Evolutionary conservation across 768 basidiomycete species (phyloP).

Genomic region (Amyloporia xantha): DNA sequence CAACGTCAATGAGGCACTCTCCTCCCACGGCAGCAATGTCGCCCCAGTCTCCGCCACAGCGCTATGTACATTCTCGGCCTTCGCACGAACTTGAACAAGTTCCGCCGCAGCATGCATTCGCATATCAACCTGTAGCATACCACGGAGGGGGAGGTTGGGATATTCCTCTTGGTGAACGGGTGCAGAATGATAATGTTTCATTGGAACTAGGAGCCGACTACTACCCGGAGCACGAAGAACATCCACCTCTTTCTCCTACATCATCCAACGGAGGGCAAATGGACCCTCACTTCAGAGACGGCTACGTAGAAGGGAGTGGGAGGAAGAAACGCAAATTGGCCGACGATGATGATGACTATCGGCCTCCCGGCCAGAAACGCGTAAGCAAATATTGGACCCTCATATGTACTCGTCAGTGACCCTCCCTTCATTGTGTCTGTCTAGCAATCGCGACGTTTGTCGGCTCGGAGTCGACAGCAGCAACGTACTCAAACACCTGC

Average conservation of each 20-base stretch:
- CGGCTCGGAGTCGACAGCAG: slow-evolving; percentile 32
- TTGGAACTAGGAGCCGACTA: slow-evolving; percentile 31
- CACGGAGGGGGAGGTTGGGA: slow-evolving; percentile 36
- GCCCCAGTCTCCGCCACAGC: slow-evolving; percentile 11
- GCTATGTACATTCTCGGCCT: slow-evolving; percentile 17
- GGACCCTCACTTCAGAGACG: slow-evolving; percentile 6
- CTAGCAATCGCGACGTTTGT: slow-evolving; percentile 24
- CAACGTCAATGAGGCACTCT: slow-evolving; percentile 18
- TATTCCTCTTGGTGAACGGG: slow-evolving; percentile 30
- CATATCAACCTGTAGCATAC: slow-evolving; percentile 33
- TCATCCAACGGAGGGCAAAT: slow-evolving; percentile 13
- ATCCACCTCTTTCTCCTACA: slow-evolving; percentile 24
- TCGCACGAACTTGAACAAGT: slow-evolving; percentile 20
- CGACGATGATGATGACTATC: slow-evolving; percentile 52
- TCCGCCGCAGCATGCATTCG: slow-evolving; percentile 26
- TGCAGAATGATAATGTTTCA: slow-evolving; percentile 32
- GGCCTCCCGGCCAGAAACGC: slow-evolving; percentile 44
- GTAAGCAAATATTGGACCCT: too few species aligned
- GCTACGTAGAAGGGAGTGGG: slow-evolving; percentile 16
- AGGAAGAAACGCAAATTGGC: slow-evolving; percentile 43
- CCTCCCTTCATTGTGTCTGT: too few species aligned
- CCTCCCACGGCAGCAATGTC: slow-evolving; percentile 18
- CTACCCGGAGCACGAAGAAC: slow-evolving; percentile 26
- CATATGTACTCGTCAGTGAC: too few species aligned
- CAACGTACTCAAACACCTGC: slow-evolving; percentile 20